Conservation (phyloP, 257 asterid genomes). For the Solanum sitiens region DNA sequence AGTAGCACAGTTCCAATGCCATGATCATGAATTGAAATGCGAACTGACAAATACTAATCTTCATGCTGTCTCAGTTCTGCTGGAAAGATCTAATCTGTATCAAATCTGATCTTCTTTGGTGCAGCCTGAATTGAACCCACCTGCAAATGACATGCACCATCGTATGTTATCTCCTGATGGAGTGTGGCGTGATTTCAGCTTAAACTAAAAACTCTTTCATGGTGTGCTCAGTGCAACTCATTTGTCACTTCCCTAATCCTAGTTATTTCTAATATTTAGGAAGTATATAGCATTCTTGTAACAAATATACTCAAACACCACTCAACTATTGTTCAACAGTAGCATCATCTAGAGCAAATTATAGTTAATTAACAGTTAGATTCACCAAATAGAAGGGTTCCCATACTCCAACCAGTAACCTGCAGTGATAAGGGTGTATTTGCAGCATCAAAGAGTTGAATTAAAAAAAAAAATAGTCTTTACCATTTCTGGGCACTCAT, state of each 20-base stretch:
- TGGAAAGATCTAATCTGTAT: constrained; percentile 15
- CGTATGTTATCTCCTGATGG: not conserved
- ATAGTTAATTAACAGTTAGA: not conserved
- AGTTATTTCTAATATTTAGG: not conserved
- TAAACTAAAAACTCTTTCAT: not conserved
- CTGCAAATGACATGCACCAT: constrained; percentile 18
- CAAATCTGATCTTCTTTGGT: constrained; percentile 76
- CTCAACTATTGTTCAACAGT: not conserved
- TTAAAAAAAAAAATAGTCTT: constrained; percentile 6
- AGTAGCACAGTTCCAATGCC: not conserved
- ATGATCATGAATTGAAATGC: not conserved
- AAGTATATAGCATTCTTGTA: not conserved
- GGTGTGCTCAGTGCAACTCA: not conserved
- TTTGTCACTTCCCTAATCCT: not conserved
- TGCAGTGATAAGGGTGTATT: not conserved
- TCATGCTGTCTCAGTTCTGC: not conserved
- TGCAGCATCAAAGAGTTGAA: not conserved
- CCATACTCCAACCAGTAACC: not conserved
- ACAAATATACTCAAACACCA: not conserved
- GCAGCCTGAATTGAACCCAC: constrained; percentile 45
- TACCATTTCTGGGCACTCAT: constrained; percentile 80
- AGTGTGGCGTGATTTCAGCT: not conserved
- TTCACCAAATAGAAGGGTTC: not conserved
- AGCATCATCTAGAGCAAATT: not conserved
- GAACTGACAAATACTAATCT: not conserved